phyloP scores from a whole-genome alignment of 1,139 yeast genomes.

The Taphrina populina region DNA sequence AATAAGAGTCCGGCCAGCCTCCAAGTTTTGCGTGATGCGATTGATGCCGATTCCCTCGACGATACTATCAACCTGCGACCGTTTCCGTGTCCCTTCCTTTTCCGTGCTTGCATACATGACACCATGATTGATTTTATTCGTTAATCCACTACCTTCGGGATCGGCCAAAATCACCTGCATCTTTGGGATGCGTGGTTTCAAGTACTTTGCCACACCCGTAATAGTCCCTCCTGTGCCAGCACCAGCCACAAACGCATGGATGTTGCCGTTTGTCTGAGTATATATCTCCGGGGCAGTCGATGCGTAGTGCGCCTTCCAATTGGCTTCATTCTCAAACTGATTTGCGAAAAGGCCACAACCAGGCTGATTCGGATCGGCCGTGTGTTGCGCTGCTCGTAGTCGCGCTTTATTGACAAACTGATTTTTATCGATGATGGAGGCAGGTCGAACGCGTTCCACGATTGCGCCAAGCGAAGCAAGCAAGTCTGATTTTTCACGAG shows the following conservation, averaged over 20 bases:
- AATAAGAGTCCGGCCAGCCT: slow-evolving; percentile 57
- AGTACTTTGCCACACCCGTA: slow-evolving; percentile 74
- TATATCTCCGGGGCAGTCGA: slow-evolving; percentile 92
- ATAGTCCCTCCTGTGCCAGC: slow-evolving; percentile 70
- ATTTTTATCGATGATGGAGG: slow-evolving; percentile 87
- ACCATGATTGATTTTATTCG: slow-evolving; percentile 78
- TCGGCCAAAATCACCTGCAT: slow-evolving; percentile 67
- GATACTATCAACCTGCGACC: slow-evolving; percentile 94
- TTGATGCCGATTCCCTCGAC: slow-evolving; percentile 94
- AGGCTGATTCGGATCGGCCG: slow-evolving; percentile 46
- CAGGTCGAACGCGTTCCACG: slow-evolving; percentile 88
- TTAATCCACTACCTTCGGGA: slow-evolving; percentile 93
- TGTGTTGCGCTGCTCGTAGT: slow-evolving; percentile 58
- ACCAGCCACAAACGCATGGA: slow-evolving; percentile 81
- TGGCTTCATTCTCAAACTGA: slow-evolving; percentile 89
- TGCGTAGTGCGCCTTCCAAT: slow-evolving; percentile 78
- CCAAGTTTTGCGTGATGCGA: slow-evolving; percentile 77
- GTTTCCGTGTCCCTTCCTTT: slow-evolving; percentile 85
- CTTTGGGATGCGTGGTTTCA: slow-evolving; percentile 54
- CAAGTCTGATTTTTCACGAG: slow-evolving; percentile 72
- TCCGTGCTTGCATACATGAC: slow-evolving; percentile 91
- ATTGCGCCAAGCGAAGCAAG: slow-evolving; percentile 75
- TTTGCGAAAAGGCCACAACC: slow-evolving; percentile 77
- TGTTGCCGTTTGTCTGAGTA: slow-evolving; percentile 59
- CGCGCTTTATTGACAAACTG: slow-evolving; percentile 91